These are phyloP conservation scores for Marasmius oreades DNA, from an alignment of 1,284 basidiomycete genomes.

Conservation along the genomic window DNA sequence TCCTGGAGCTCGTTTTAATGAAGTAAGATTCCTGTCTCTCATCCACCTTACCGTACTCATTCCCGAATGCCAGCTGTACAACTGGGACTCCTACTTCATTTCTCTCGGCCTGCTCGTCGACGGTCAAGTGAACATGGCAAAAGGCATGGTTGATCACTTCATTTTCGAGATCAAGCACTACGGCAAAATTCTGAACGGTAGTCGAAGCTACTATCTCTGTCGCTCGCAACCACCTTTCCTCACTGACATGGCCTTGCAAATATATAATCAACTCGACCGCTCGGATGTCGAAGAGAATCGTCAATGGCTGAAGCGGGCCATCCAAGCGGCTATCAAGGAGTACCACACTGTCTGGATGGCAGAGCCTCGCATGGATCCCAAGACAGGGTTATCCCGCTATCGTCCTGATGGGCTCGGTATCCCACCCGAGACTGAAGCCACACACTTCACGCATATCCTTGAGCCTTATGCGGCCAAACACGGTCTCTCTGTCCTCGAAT, in stretches of 20 bases:
- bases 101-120: slow-evolving; percentile 92
- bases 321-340: slow-evolving; percentile 96
- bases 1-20: slow-evolving; percentile 96
- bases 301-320: slow-evolving; percentile 90
- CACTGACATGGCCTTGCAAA: slow-evolving; percentile 97
- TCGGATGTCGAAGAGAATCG: slow-evolving; percentile 82
- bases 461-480: slow-evolving; percentile 93
- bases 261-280: slow-evolving; percentile 93
- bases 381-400: slow-evolving; percentile 91
- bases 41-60: background rate
- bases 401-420: slow-evolving; percentile 95
- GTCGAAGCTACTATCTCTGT: slow-evolving; percentile 88
- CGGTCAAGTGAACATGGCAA: slow-evolving; percentile 90
- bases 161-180: slow-evolving; percentile 99
- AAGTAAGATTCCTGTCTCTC: slow-evolving; percentile 53
- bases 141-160: slow-evolving; percentile 98
- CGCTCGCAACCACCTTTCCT: slow-evolving; percentile 97
- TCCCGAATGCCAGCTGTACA: slow-evolving; percentile 59
- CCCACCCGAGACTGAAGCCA: slow-evolving; percentile 97
- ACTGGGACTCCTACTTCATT: slow-evolving; percentile 96
- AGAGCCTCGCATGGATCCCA: slow-evolving; percentile 88
- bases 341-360: slow-evolving; percentile 98
- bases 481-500: slow-evolving; percentile 94
- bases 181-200: slow-evolving; percentile 83
- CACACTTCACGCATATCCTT: slow-evolving; percentile 96